phyloP scores from a whole-genome alignment of 345 rosid genomes.

The Acer yangbiense region DNA sequence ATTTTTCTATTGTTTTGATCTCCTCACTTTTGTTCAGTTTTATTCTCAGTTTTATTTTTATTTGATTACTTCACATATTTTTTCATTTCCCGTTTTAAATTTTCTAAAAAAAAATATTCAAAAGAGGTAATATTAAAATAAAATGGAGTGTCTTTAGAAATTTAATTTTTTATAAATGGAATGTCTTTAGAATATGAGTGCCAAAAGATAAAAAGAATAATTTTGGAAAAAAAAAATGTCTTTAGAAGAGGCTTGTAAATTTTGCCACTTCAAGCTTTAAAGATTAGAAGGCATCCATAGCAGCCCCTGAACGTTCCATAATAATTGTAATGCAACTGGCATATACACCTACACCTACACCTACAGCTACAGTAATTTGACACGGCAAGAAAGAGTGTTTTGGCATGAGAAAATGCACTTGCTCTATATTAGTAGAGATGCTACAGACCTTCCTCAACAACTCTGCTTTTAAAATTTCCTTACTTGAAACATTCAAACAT shows the following conservation, averaged over 20 bases:
- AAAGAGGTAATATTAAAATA: too few species aligned
- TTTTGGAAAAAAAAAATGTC: too few species aligned
- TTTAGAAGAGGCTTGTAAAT: neutral
- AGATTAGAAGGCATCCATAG: neutral
- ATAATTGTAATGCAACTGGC: neutral
- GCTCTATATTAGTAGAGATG: neutral
- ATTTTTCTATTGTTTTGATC: too few species aligned
- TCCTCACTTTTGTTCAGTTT: too few species aligned
- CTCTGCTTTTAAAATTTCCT: neutral
- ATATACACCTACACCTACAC: neutral
- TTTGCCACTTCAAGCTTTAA: neutral
- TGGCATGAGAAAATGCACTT: neutral
- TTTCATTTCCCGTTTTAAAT: too few species aligned
- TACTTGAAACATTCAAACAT: neutral
- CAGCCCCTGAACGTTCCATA: neutral
- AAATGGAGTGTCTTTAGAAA: too few species aligned
- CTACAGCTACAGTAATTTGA: neutral
- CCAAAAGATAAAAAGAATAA: too few species aligned
- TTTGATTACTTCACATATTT: too few species aligned
- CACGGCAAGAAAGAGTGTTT: neutral
- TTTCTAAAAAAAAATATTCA: too few species aligned
- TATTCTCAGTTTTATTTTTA: too few species aligned
- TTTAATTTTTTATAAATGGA: too few species aligned
- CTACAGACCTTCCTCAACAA: conserved; percentile 1
- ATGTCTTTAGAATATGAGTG: too few species aligned